phyloP scores from a whole-genome alignment of 2,329 filamentous ascomycete genomes.

The Seiridium cupressi region DNA sequence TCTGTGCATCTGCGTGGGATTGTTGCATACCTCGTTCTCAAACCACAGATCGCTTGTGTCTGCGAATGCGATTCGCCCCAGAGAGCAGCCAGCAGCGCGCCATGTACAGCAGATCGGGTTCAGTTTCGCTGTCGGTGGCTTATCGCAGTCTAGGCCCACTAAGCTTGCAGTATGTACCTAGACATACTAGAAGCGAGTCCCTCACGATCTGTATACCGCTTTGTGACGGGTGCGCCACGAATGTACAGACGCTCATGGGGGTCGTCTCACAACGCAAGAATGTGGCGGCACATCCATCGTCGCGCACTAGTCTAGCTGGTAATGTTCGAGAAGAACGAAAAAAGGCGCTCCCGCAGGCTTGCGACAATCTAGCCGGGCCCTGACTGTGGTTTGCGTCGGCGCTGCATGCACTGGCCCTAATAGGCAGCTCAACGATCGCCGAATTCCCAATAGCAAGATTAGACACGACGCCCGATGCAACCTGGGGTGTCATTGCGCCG shows the following conservation, averaged over 20 bases:
- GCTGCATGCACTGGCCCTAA: neutral
- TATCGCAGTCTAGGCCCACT: neutral
- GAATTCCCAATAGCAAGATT: conserved; percentile 4
- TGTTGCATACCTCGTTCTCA: neutral
- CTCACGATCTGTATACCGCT: too few relatives aligned
- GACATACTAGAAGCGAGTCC: too few relatives aligned
- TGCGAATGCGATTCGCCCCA: neutral
- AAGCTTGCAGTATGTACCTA: too few relatives aligned
- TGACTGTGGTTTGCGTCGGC: neutral
- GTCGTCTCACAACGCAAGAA: too few relatives aligned
- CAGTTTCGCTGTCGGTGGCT: neutral
- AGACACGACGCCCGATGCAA: conserved; percentile 4
- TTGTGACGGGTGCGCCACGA: too few relatives aligned
- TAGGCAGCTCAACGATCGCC: conserved; percentile 1
- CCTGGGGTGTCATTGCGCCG: conserved; percentile 3
- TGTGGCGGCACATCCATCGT: too few relatives aligned
- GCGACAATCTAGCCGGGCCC: neutral
- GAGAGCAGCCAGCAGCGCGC: neutral
- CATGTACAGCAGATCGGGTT: neutral
- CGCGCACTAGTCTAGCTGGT: too few relatives aligned
- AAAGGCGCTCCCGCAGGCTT: neutral
- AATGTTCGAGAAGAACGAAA: too few relatives aligned
- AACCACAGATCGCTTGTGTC: neutral
- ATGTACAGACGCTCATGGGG: too few relatives aligned
- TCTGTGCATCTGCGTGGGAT: neutral